Conservation (phyloP, 805 yeast species). For the Hanseniaspora valbyensis region DNA sequence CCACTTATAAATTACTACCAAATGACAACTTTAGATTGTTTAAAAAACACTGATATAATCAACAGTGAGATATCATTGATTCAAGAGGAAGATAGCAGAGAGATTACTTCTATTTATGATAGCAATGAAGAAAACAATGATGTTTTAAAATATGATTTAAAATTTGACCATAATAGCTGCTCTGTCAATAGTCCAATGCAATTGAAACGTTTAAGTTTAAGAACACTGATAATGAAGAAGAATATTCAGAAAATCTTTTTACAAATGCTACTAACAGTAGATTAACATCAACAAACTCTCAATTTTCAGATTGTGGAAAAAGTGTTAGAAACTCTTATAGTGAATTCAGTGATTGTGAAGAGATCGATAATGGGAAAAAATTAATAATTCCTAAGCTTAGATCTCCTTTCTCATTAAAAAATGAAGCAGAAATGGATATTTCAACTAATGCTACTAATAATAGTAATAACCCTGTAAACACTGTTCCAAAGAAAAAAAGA, state of each 20-base stretch:
- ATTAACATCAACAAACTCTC: conserved; percentile 8
- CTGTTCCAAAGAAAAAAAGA: not conserved
- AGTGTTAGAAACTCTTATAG: not conserved
- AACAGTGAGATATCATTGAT: conserved; percentile 6
- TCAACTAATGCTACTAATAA: not conserved
- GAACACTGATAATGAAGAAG: not conserved
- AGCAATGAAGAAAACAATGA: conserved; percentile 1
- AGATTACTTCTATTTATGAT: conserved; percentile 1
- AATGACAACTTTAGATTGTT: not conserved
- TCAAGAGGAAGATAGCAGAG: conserved; percentile 14
- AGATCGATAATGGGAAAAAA: not conserved
- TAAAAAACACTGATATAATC: not conserved
- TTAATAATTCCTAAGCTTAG: conserved; percentile 7
- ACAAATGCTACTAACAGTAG: conserved; percentile 1
- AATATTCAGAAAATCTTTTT: not conserved
- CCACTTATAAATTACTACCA: not conserved
- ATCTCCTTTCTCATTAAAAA: conserved; percentile 2
- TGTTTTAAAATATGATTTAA: not conserved
- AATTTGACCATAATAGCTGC: not conserved
- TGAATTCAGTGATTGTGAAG: not conserved
- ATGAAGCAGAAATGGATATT: not conserved
- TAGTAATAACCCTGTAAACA: not conserved
- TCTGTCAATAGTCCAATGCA: conserved; percentile 13
- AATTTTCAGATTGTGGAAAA: conserved; percentile 5
- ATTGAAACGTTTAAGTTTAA: not conserved